Conservation (phyloP, 2,329 filamentous ascomycete genomes). For the Colletotrichum siamense region DNA sequence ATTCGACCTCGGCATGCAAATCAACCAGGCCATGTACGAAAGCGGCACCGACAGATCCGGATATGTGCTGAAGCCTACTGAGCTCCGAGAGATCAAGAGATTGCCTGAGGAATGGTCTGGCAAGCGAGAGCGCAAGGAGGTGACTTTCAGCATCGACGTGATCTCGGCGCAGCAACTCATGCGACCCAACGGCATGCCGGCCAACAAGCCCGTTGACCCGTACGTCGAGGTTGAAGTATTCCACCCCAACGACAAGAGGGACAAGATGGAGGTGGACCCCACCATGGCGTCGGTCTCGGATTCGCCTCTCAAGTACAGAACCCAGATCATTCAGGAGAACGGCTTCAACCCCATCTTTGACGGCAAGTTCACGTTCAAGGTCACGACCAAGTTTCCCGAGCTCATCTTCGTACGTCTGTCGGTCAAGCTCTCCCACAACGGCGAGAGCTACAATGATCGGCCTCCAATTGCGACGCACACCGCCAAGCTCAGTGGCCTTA, state of each 20-base stretch:
- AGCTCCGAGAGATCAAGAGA: constrained; percentile 76
- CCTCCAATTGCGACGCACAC: constrained; percentile 85
- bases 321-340: constrained; percentile 82
- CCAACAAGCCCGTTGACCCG: constrained; percentile 80
- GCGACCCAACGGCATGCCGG: constrained; percentile 75
- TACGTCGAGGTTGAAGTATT: constrained; percentile 96
- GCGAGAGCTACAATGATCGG: constrained; percentile 69
- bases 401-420: constrained; percentile 93
- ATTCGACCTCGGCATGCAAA: constrained; percentile 92
- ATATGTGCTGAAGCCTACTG: constrained; percentile 91
- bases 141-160: constrained; percentile 85
- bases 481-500: constrained; percentile 87
- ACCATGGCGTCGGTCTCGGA: constrained; percentile 50
- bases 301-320: constrained; percentile 77
- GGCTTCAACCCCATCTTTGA: constrained; percentile 93
- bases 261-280: constrained; percentile 79
- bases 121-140: constrained; percentile 80
- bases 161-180: constrained; percentile 96
- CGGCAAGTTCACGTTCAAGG: constrained; percentile 76
- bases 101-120: constrained; percentile 57
- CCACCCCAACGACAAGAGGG: constrained; percentile 89
- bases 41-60: constrained; percentile 85
- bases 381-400: constrained; percentile 94
- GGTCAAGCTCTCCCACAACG: constrained; percentile 85
- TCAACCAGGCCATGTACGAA: constrained; percentile 98